Evolutionary conservation across 345 rosid genomes (phyloP), one percentile per base, ranked within the genome.

Genomic region (Ceriops decandra): DNA sequence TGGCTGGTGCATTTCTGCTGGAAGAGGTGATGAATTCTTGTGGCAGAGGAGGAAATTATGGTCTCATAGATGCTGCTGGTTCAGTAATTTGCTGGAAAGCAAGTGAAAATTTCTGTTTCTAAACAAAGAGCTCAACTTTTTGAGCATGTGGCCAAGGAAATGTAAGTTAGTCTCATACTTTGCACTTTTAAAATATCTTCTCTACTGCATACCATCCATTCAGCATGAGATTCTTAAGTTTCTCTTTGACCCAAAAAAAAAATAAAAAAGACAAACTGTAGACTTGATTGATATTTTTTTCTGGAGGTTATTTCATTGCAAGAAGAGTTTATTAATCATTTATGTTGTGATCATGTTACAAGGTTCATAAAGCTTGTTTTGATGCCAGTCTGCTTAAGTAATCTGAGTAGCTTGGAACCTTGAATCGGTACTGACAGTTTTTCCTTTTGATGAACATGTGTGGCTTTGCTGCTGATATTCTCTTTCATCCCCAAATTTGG

Each of bases 11-110:
- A 52, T 91, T 90, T 80, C 74, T 93, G 70, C 80, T 93, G 72
- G 93, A 93, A 80, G 97, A 93, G 85, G 84, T 93, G 67, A 83
- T 85, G 64, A 82, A 74, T 75, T 84, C 77, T 74, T 89, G 82
- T 81, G 93, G 98, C 69, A 71, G 74, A 59, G 93, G 87, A 67
- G 97, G 90, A 67, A 81, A 36, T 1, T 36, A 36, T 8, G 93
- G 96, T 36, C 73, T 90, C 75, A 60, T 90, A 63, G 88, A 36
- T 62, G 85, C 81, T 73, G 76, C 81, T 82, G 90, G 96, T 71
- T 87, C 96, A 72, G 62, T 74, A 52, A 64, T 77, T 73, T 93
- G 98, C 93, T 90, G 96, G 97, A 87, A 89, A 72, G 26, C 26
- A 24, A 0, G 26, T 24, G 26, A 24, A 24, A 24, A 24, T 24